Base-by-base conservation (phyloP, 2,329 filamentous ascomycete species). In the Chrysoporthe puriensis region DNA sequence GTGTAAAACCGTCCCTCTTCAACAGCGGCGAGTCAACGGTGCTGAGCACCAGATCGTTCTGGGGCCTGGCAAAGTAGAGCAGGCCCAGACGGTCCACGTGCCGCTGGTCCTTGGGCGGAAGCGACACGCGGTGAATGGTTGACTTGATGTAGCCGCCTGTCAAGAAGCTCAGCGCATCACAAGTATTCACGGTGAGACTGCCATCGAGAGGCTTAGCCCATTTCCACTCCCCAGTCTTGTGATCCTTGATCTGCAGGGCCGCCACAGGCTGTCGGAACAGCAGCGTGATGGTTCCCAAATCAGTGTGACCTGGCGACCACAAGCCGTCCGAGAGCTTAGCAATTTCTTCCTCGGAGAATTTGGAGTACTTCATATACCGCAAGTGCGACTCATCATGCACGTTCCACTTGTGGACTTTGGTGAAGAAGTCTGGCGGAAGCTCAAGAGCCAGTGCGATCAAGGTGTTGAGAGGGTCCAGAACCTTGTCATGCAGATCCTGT, bases 321-420 rank as follows among this genome's bases (percentile, higher is more conserved):
- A 82, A 75, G 13, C 62, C 62, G 14, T 64, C 62, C 0, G 79
- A 79, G 26, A 75, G 76, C 57, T 75, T 86, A 78, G 71, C 86
- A 84, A 85, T 85, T 42, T 82, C 80, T 18, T 82, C 81, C 4
- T 76, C 72, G 0, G 79, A 79, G 14, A 85, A 81, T 0, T 78
- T 78, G 66, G 83, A 80, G 71, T 88, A 88, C 68, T 85, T 83
- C 86, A 88, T 88, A 74, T 88, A 88, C 8, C 87, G 82, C 44
- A 88, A 79, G 71, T 88, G 85, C 62, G 85, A 82, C 67, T 87
- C 84, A 36, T 82, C 80, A 34, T 82, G 79, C 56, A 81, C 77
- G 3, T 86, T 80, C 70, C 87, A 89, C 3, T 77, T 78, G 72
- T 88, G 86, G 59, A 64, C 50, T 18, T 64, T 84, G 79, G 4